These are phyloP conservation scores for Sphagnum tenellum DNA, from an alignment of 225 moss, liverwort and hornwort genomes.

Conservation along the genomic window DNA sequence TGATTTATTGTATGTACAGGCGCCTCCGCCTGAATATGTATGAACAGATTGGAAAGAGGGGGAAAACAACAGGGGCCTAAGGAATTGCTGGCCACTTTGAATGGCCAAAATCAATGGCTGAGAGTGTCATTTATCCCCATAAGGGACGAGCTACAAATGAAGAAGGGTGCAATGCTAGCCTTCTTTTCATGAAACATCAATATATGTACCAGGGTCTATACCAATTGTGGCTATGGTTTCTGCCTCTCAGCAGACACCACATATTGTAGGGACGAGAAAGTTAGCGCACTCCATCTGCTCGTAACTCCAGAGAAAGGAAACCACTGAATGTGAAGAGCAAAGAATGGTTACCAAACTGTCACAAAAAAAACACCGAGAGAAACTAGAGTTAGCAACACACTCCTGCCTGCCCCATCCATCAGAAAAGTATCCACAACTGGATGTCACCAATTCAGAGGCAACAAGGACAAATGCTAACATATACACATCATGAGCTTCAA, in stretches of 20 bases:
- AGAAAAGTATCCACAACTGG: slow-evolving; percentile 6
- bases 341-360: slow-evolving; percentile 37
- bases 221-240: too few species aligned
- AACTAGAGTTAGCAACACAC: neutral
- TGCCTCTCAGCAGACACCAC: too few species aligned
- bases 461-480: too few species aligned
- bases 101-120: slow-evolving; percentile 25
- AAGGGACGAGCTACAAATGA: too few species aligned
- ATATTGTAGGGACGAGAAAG: too few species aligned
- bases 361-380: slow-evolving; percentile 15
- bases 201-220: too few species aligned
- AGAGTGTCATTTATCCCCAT: slow-evolving; percentile 14
- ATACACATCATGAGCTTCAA: too few species aligned
- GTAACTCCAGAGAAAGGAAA: slow-evolving; percentile 9
- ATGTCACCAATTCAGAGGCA: too few species aligned
- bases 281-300: slow-evolving; percentile 8
- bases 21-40: slow-evolving; percentile 11
- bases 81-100: slow-evolving; percentile 22
- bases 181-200: too few species aligned
- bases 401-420: too few species aligned
- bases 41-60: slow-evolving; percentile 13
- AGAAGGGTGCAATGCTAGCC: too few species aligned
- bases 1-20: slow-evolving; percentile 22
- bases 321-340: slow-evolving; percentile 15
- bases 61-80: slow-evolving; percentile 14